A percentile compares a stretch with the other conserved stretches of the same genome.
These are phyloP conservation scores for Aphanoascus verrucosus DNA, from an alignment of 2,329 filamentous ascomycete species.

Conservation along the genomic window DNA sequence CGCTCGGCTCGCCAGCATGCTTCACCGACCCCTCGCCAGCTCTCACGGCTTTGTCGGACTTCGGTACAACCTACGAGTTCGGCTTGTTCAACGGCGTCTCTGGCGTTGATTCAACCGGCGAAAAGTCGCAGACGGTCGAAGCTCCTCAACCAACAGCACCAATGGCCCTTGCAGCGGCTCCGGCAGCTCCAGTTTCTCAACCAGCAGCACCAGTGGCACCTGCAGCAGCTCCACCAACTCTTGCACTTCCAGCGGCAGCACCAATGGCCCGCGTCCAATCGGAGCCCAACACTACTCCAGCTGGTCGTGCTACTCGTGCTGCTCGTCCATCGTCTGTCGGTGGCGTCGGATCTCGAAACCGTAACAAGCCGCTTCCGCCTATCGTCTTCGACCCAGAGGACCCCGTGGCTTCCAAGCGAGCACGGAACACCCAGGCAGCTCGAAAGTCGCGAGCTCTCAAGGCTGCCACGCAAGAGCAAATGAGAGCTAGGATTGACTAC, in stretches of 20 bases:
- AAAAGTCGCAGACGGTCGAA: too few species aligned
- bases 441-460: conserved; percentile 88
- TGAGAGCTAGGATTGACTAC: conserved; percentile 63
- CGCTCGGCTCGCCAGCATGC: conserved; percentile 55
- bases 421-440: conserved; percentile 83
- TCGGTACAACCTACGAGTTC: too few species aligned
- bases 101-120: too few species aligned
- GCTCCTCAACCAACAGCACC: too few species aligned
- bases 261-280: conserved; percentile 32
- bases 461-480: conserved; percentile 60
- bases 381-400: conserved; percentile 68
- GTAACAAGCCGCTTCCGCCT: conserved; percentile 68
- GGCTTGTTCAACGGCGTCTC: too few species aligned
- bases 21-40: too few species aligned
- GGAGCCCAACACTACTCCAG: conserved; percentile 31
- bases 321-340: conserved; percentile 57
- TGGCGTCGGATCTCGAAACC: conserved; percentile 62
- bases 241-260: conserved; percentile 15
- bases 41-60: too few species aligned
- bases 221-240: too few species aligned
- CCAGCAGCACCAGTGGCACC: too few species aligned
- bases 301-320: conserved; percentile 39
- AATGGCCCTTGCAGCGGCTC: too few species aligned
- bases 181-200: too few species aligned
- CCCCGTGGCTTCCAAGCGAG: conserved; percentile 76